Base-by-base conservation (phyloP, 2,329 filamentous ascomycete genomes). In the Cryphonectria radicalis region DNA sequence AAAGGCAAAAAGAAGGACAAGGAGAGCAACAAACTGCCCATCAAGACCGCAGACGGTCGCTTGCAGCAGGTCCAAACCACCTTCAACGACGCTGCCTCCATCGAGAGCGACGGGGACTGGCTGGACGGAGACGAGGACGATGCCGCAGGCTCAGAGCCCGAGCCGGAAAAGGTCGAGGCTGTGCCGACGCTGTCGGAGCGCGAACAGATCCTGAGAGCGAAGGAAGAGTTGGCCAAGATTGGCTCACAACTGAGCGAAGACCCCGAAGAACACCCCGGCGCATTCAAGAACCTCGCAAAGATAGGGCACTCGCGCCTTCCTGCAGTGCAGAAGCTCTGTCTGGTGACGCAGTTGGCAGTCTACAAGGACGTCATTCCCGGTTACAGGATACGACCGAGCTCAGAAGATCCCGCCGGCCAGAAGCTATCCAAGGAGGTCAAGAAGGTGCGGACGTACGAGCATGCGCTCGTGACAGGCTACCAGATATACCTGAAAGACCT, bases 351-450 rank as follows among this genome's bases (percentile, higher is more conserved):
- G 81, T 87, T 96, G 79, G 89, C 95, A 0, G 90, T 98, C 17
- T 99, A 95, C 85, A 97, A 95, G 80, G 96, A 98, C 81, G 89
- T 98, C 63, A 98, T 99, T 72, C 96, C 96, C 0, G 96, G 96
- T 32, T 99, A 99, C 80, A 89, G 96, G 73, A 98, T 99, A 84
- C 91, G 96, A 25, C 92, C 94, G 1, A 84, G 94, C 4, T 85
- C 88, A 0, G 93, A 97, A 72, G 92, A 94, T 43, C 90, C 91
- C 62, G 86, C 91, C 78, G 88, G 88, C 71, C 91, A 91, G 74
- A 97, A 97, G 80, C 84, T 98, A 1, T 97, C 95, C 6, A 98
- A 97, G 79, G 96, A 98, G 40, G 94, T 98, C 46, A 90, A 92
- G 78, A 92, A 90, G 75, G 82, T 97, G 74, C 89, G 95, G 69